Base-by-base conservation (phyloP, 2,329 filamentous ascomycete species). In the Bipolaris cookei region DNA sequence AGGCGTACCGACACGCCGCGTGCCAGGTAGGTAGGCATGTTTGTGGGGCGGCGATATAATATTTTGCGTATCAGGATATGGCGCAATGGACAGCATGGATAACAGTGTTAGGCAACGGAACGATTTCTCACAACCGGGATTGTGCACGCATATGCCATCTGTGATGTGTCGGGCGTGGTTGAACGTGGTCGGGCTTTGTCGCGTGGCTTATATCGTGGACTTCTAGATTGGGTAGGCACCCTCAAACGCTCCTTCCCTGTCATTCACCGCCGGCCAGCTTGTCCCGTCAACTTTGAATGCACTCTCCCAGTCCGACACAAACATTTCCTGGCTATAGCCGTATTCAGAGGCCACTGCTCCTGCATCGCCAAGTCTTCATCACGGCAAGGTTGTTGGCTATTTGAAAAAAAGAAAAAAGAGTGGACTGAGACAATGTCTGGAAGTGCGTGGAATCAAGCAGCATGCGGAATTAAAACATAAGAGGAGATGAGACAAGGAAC, bases 21-120 rank as follows among this genome's bases (percentile, higher is more conserved):
- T 43, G 71, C 63, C 59, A 68, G 51, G 45, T 76, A 75, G n/a
- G 60, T 62, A 30, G 73, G 74, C 74, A 76, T 76, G 18, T 39
- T 48, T 16, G 30, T 7, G 23, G 35, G 10, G 39, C 16, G 32
- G 10, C 47, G 13, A 42, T 23, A 21, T 13, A 28, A 32, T 32
- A 43, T 43, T 20, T 38, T 45, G 28, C n/a, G 30, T 47, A 18
- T 25, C 21, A 21, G 13, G 21, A 48, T 44, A 43, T 37, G 21
- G 18, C 14, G 43, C 50, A 18, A 32, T n/a, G 11, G 35, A 42
- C 30, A 14, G 25, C 20, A 20, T 30, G 5, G 18, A 38, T 48
- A 48, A 28, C 10, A 35, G 16, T 46, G 21, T 10, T 20, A 5
- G 48, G 23, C 16, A 7, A 41, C 4, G 2, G 25, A 8, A n/a